Base-by-base conservation (phyloP, 495 filamentous ascomycete species). In the Penicillium cinerascens region DNA sequence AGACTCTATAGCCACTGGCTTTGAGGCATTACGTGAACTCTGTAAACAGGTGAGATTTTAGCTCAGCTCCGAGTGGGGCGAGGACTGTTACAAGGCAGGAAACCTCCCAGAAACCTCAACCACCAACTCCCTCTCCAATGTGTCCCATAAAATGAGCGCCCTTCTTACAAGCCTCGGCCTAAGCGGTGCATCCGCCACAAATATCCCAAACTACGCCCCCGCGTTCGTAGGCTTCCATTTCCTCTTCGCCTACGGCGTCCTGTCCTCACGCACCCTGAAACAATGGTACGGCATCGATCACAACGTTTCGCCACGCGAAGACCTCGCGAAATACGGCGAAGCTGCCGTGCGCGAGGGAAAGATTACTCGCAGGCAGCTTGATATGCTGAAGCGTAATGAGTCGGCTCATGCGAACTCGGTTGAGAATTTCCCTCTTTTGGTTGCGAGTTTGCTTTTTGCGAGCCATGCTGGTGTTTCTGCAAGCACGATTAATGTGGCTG, bases 261-360 rank as follows among this genome's bases (percentile, higher is more conserved):
- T 79, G n/a, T 71, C 76, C 41, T 67, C 74, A 2, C 72, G 77
- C 23, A 69, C 59, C 6, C 61, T 74, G 1, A 82, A 80, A 51
- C 69, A 76, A 51, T 66, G 43, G 48, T 73, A 74, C 61, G 71
- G 73, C 17, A 47, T 81, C 55, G 78, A 82, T 60, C 72, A 81
- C 62, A 74, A 80, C 47, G 65, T 51, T 13, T 65, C 68, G 6
- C 76, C 80, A 0, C 65, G 73, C 21, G 60, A 77, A 44, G 72
- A 79, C 36, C 67, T 81, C 1, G 54, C 49, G 23, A 75, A 71
- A 42, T 76, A 75, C 52, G 77, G 77, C 41, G 60, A 69, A 13
- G 62, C 63, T 1, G 73, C 75, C 6, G 72, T 82, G n/a, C 56
- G 62, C 15, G 67, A 64, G 4, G 77, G 76, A 4, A 79, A 78